Percentiles rank a stretch among this genome's conserved stretches.
Conservation (phyloP, 1,139 yeast genomes). For the Suhomyces ambrosiae region DNA sequence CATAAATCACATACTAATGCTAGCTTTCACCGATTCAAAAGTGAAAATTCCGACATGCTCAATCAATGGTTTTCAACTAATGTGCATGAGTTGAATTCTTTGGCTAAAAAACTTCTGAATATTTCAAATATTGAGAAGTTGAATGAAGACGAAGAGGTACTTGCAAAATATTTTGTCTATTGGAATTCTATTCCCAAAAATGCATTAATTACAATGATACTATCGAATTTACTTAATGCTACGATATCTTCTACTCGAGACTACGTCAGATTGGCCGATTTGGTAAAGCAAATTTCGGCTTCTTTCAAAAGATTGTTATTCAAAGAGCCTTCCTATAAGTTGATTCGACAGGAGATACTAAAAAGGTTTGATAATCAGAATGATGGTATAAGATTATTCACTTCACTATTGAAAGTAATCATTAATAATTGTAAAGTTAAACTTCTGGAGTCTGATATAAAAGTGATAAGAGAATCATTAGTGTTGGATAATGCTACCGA, state of each 20-base stretch:
- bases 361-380: conserved; percentile 22
- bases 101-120: conserved; percentile 7
- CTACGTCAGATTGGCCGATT: conserved; percentile 19
- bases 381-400: conserved; percentile 25
- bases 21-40: conserved; percentile 12
- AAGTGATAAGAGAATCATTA: conserved; percentile 4
- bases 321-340: conserved; percentile 15
- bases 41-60: conserved; percentile 13
- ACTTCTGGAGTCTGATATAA: conserved; percentile 17
- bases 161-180: conserved; percentile 20
- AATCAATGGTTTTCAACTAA: conserved; percentile 19
- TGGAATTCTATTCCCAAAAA: conserved; percentile 23
- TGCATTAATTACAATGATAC: conserved; percentile 23
- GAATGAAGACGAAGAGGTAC: conserved; percentile 17
- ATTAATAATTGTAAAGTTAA: conserved; percentile 22
- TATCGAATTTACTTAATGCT: conserved; percentile 24
- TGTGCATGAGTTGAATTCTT: conserved; percentile 9
- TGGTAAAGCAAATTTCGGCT: conserved; percentile 18
- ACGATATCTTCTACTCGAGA: conserved; percentile 23
- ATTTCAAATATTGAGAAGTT: not conserved
- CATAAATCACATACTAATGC: conserved; percentile 9
- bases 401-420: conserved; percentile 24
- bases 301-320: conserved; percentile 19
- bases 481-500: conserved; percentile 1
- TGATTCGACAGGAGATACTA: conserved; percentile 14